Evolutionary conservation across 345 rosid genomes (phyloP), one percentile per base, ranked within the genome.

Genomic region (Psidium friedrichsthalianum): DNA sequence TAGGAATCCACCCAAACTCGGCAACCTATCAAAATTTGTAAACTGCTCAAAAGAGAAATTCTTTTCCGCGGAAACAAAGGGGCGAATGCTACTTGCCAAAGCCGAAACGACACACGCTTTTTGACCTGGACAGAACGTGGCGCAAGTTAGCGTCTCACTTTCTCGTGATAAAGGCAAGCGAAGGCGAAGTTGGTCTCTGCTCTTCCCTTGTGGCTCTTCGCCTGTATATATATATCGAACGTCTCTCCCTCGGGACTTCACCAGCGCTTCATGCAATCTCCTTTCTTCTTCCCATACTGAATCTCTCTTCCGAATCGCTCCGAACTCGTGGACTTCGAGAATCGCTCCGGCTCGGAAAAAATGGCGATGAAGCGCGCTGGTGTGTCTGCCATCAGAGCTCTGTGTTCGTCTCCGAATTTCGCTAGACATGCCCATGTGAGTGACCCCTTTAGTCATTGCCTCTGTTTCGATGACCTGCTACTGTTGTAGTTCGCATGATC

Each of bases 311-410:
- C 2, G 40, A 61, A 27, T 61, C 21, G 9, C 40, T 61, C 15
- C 40, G 9, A 61, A 27, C 74, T 20, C 74, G 40, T 27, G 10
- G 16, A 27, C 74, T 15, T 40, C 42, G 42, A 61, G 22, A 16
- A 29, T 32, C 76, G 21, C 42, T 1, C 74, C 42, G 74, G 42
- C 85, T 83, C 6, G n/a, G 88, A 59, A 61, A 91, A 91, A 61
- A 91, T 93, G 95, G 94, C 95, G 25, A 92, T 91, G 96, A 90
- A 91, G 88, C 88, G 92, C 18, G 90, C 89, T 74, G 91, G 93
- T 52, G 78, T 87, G 57, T 89, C 95, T 51, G 95, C 93, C 90
- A 21, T 90, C 97, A 25, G 82, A 85, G 24, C 82, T 44, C 44
- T 52, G 56, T 20, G 54, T 56, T 86, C 92, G 22, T 76, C 96